phyloP scores from a whole-genome alignment of 2,329 filamentous ascomycete species.

The Penicillium frequentans region DNA sequence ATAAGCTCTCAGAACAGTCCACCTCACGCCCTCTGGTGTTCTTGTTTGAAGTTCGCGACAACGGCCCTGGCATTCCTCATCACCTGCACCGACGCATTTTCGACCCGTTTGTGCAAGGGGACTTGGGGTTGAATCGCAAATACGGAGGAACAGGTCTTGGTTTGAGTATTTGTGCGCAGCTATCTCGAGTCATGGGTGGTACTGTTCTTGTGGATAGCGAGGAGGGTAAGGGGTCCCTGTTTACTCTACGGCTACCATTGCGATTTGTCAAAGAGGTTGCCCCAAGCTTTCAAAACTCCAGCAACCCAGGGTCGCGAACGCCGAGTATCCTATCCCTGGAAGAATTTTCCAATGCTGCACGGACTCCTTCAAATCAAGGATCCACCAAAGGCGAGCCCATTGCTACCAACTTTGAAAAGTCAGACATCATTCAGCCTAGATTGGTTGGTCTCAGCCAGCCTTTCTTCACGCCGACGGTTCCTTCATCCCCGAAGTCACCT shows the following conservation, averaged over 20 bases:
- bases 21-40: constrained; percentile 69
- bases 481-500: constrained; percentile 29
- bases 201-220: constrained; percentile 70
- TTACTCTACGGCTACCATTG: constrained; percentile 79
- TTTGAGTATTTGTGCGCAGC: constrained; percentile 83
- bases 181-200: constrained; percentile 81
- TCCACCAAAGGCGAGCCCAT: constrained; percentile 21
- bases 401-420: constrained; percentile 50
- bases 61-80: constrained; percentile 79
- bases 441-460: constrained; percentile 80
- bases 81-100: constrained; percentile 81
- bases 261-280: constrained; percentile 70
- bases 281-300: constrained; percentile 35
- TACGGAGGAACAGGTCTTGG: constrained; percentile 87
- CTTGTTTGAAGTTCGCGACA: constrained; percentile 87
- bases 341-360: constrained; percentile 23
- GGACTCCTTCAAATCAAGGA: constrained; percentile 23
- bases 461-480: constrained; percentile 59
- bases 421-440: constrained; percentile 61
- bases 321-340: constrained; percentile 31
- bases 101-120: constrained; percentile 93
- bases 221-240: constrained; percentile 72
- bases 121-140: constrained; percentile 83
- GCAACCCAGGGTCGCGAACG: constrained; percentile 30
- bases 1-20: constrained; percentile 40